A percentile compares a stretch with the other conserved stretches of the same genome.
phyloP scores from a whole-genome alignment of 192 early-diverging fungal species.

The Globomyces pollinis-pini region DNA sequence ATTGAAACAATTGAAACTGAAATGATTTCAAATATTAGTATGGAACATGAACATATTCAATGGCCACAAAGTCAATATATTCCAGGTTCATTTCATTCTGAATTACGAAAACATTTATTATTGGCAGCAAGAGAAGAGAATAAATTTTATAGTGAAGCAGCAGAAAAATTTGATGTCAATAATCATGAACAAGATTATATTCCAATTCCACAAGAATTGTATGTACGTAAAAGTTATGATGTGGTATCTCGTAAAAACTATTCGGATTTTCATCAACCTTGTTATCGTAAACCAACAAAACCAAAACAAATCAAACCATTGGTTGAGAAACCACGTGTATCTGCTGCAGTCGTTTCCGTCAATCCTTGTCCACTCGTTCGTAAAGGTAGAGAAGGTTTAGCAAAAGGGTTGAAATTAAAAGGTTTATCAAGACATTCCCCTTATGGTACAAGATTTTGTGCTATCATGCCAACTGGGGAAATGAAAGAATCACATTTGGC shows the following conservation, averaged over 20 bases:
- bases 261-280: neutral
- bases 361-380: neutral
- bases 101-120: neutral
- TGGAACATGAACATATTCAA: neutral
- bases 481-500: conserved; percentile 4
- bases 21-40: neutral
- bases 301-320: neutral
- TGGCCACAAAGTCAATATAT: neutral
- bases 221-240: neutral
- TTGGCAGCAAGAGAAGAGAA: neutral
- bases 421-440: conserved; percentile 10
- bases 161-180: conserved; percentile 3
- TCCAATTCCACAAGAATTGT: neutral
- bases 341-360: neutral
- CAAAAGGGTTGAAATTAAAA: neutral
- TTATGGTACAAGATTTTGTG: conserved; percentile 7
- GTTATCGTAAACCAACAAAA: neutral
- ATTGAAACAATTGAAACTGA: neutral
- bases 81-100: neutral
- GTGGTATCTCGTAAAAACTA: neutral
- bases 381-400: conserved; percentile 2
- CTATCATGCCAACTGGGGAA: neutral
- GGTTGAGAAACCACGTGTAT: neutral
- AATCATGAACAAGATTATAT: neutral
- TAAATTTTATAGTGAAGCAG: conserved; percentile 1